A percentile compares a stretch with the other conserved stretches of the same genome.
These are phyloP conservation scores for Euryodendron excelsum DNA, from an alignment of 148 eudicot genomes.

Conservation along the genomic window DNA sequence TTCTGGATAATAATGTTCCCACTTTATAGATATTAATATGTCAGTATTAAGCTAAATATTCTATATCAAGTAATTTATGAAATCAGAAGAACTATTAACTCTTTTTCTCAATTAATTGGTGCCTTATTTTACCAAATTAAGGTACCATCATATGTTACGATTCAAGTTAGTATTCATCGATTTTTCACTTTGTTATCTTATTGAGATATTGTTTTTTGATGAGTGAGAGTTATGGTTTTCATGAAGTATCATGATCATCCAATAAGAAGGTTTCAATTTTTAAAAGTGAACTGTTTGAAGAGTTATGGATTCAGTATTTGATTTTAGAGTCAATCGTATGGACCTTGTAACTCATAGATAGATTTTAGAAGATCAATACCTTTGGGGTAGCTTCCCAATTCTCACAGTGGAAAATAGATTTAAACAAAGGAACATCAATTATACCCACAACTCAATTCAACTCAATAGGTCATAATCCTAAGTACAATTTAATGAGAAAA, in stretches of 20 bases:
- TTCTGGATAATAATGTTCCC: too few species aligned
- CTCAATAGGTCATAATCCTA: too few species aligned
- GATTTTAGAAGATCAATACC: not conserved
- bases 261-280: not conserved
- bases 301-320: too few species aligned
- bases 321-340: not conserved
- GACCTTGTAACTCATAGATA: not conserved
- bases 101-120: not conserved
- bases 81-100: too few species aligned
- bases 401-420: not conserved
- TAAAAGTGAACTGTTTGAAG: not conserved
- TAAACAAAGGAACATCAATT: not conserved
- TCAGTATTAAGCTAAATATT: too few species aligned
- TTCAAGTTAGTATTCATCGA: not conserved
- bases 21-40: too few species aligned
- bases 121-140: not conserved
- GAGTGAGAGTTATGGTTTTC: not conserved
- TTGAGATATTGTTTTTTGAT: not conserved
- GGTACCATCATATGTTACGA: not conserved
- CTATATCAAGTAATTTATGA: too few species aligned
- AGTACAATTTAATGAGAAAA: too few species aligned
- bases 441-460: not conserved
- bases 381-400: not conserved
- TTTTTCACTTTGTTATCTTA: not conserved
- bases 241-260: not conserved